These are phyloP conservation scores for Pythium dissimile DNA, from an alignment of 352 stramenopile species.

Conservation along the genomic window DNA sequence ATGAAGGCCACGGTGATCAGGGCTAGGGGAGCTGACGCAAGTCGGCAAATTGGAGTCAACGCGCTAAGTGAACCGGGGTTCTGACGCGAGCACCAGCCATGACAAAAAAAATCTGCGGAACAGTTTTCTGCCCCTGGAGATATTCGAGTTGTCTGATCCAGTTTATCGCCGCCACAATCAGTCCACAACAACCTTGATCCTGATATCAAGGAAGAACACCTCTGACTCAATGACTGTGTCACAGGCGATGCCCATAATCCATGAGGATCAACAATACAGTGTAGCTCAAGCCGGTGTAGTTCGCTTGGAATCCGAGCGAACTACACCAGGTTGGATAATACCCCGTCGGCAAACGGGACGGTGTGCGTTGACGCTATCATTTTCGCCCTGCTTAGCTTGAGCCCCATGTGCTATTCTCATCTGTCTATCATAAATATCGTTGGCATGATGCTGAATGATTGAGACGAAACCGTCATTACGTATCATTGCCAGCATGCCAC, in stretches of 20 bases:
- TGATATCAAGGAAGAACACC: background rate
- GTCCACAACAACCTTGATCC: background rate
- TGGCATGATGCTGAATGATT: no score
- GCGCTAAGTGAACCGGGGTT: background rate
- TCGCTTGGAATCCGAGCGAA: no score
- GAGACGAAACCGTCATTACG: conserved; percentile 1
- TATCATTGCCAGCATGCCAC: background rate
- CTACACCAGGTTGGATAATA: no score
- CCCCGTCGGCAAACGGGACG: no score
- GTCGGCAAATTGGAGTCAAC: conserved; percentile 3
- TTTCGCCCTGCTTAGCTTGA: no score
- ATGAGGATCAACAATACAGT: background rate
- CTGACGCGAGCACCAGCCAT: conserved; percentile 11
- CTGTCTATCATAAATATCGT: no score
- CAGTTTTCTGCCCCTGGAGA: background rate
- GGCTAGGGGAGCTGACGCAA: conserved; percentile 3
- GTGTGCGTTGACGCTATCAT: no score
- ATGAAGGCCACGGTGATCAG: background rate
- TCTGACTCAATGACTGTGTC: background rate
- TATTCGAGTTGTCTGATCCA: no score
- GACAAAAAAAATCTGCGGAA: background rate
- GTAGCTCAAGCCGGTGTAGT: background rate
- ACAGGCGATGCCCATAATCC: background rate
- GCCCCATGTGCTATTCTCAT: no score
- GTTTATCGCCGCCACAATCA: no score